Conservation (phyloP, 2,329 filamentous ascomycete species). For the Epichloe glyceriae region DNA sequence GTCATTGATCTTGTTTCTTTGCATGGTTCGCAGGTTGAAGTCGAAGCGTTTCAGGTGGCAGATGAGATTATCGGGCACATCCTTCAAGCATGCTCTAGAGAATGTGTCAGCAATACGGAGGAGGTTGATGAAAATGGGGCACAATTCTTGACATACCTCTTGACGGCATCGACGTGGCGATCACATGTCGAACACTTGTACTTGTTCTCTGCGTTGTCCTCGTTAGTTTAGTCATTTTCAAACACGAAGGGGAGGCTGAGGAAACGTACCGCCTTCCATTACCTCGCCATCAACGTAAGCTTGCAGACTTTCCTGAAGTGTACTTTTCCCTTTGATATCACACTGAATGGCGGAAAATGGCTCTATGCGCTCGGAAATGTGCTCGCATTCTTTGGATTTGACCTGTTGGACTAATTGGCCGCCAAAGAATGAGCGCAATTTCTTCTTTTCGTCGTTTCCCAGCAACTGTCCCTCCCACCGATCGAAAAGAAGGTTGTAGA, state of each 20-base stretch:
- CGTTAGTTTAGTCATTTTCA: background rate
- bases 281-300: constrained; percentile 95
- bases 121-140: background rate
- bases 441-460: constrained; percentile 52
- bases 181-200: constrained; percentile 93
- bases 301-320: constrained; percentile 72
- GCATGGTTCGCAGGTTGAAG: constrained; percentile 63
- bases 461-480: constrained; percentile 75
- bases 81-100: constrained; percentile 69
- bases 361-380: constrained; percentile 83
- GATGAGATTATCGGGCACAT: constrained; percentile 86
- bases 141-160: constrained; percentile 39
- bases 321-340: constrained; percentile 85
- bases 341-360: constrained; percentile 91
- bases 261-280: constrained; percentile 65
- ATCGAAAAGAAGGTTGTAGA: constrained; percentile 88
- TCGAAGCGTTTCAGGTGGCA: constrained; percentile 88
- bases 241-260: background rate
- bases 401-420: constrained; percentile 90
- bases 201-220: constrained; percentile 64
- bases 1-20: constrained; percentile 89
- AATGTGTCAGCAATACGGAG: constrained; percentile 6
- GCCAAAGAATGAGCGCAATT: constrained; percentile 74
- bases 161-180: constrained; percentile 82
- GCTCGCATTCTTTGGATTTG: constrained; percentile 84